Base-by-base conservation (phyloP, 2,329 filamentous ascomycete species). In the Didymella pomorum region DNA sequence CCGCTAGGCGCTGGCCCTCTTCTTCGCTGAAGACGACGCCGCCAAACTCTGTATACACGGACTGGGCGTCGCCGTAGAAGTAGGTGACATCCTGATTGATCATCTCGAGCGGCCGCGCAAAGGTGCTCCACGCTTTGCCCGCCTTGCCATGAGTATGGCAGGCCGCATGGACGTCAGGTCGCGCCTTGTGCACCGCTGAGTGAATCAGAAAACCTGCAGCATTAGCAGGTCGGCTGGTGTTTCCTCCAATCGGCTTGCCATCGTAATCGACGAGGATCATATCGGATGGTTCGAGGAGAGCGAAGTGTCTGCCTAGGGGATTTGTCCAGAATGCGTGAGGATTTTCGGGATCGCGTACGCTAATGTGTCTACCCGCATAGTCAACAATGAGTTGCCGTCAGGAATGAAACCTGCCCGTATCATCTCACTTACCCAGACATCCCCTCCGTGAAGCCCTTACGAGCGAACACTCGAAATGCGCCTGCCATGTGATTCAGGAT, bases 161-260 rank as follows among this genome's bases (percentile, higher is more conserved):
- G 28, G 88, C 84, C 18, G 89, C 87, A 66, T 87, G 81, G 33
- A 89, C 85, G 70, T 90, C 83, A 4, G 84, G 84, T 29, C 89
- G 79, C 4, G 86, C 86, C 76, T 87, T 87, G 77, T 90, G 85
- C 11, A 92, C 79, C 23, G 87, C 88, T 7, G 83, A 83, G 76
- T 92, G 89, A 65, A 92, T 92, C 61, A 87, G 78, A 70, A 89
- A 91, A 6, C 89, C 89, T 0, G 89, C 87, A 3, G 85, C 83
- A 72, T 92, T 92, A 45, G 84, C 83, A 2, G 88, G 84, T 29
- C 83, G 79, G 14, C 75, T 82, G 57, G 78, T 81, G 67, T 89
- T 88, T 1, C 88, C 88, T 16, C 86, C 87, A 5, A 89, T 82
- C 10, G 88, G 81, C 16, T 83, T 82, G n/a, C 88, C 89, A 11